phyloP scores from a whole-genome alignment of 768 basidiomycete genomes.

The Tulasnella sp. region DNA sequence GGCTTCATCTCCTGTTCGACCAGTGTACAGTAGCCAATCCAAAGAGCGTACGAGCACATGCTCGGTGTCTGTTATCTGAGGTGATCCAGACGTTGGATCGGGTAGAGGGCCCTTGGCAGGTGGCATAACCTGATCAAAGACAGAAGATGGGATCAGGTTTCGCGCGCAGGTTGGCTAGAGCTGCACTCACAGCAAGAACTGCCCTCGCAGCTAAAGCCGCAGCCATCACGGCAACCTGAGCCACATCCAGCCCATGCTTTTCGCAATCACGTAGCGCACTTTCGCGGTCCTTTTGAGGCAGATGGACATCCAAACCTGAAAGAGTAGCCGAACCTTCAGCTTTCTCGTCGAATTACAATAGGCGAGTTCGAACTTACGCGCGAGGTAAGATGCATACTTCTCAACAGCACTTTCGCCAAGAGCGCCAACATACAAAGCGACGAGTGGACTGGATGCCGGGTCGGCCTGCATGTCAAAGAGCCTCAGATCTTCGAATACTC shows the following conservation, averaged over 20 bases:
- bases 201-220: conserved; percentile 44
- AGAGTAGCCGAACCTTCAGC: neutral
- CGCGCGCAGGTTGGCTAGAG: conserved; percentile 29
- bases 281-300: conserved; percentile 44
- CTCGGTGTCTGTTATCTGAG: conserved; percentile 49
- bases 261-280: conserved; percentile 65
- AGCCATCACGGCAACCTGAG: conserved; percentile 67
- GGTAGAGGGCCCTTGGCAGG: conserved; percentile 51
- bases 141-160: conserved; percentile 14
- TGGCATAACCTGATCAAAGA: conserved; percentile 41
- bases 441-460: conserved; percentile 64
- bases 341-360: too few species aligned
- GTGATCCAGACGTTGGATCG: conserved; percentile 50
- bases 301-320: conserved; percentile 8
- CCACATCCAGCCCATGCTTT: conserved; percentile 78
- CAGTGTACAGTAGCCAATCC: conserved; percentile 84
- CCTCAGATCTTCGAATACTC: neutral
- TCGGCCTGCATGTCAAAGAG: neutral
- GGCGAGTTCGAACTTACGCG: conserved; percentile 33
- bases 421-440: conserved; percentile 89
- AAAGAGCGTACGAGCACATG: conserved; percentile 70
- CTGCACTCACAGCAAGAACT: conserved; percentile 42
- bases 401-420: conserved; percentile 86
- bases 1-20: conserved; percentile 66
- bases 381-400: conserved; percentile 84